These are phyloP conservation scores for Apiotrichum domesticum DNA, from an alignment of 1,284 basidiomycete genomes.

Conservation along the genomic window DNA sequence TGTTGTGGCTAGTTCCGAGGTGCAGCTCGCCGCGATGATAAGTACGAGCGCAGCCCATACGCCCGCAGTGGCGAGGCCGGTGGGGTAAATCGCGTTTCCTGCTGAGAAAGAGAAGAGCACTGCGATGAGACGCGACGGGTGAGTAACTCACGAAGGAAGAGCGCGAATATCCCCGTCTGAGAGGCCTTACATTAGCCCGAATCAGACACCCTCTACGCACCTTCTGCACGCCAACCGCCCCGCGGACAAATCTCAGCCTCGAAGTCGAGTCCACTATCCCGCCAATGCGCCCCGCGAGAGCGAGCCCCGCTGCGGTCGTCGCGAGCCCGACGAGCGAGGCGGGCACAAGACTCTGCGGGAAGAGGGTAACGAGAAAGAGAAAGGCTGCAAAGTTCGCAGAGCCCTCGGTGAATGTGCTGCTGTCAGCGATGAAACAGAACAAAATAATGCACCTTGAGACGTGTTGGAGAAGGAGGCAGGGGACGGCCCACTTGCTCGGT, in stretches of 20 bases:
- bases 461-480: conserved; percentile 33
- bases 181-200: neutral
- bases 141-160: conserved; percentile 35
- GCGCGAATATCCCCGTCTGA: conserved; percentile 30
- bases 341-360: conserved; percentile 44
- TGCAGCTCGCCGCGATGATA: conserved; percentile 38
- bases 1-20: conserved; percentile 44
- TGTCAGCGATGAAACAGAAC: neutral
- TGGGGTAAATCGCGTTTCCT: conserved; percentile 17
- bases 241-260: conserved; percentile 35
- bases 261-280: conserved; percentile 40
- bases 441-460: conserved; percentile 20
- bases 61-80: neutral
- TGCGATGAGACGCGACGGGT: neutral
- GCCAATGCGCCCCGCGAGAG: conserved; percentile 46
- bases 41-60: conserved; percentile 36
- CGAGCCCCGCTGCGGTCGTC: conserved; percentile 44
- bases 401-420: conserved; percentile 24
- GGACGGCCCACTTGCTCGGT: conserved; percentile 14
- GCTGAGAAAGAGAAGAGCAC: conserved; percentile 34
- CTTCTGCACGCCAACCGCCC: conserved; percentile 47
- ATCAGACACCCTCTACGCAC: conserved; percentile 8
- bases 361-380: conserved; percentile 42
- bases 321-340: conserved; percentile 50
- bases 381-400: conserved; percentile 35